Evolutionary conservation across 1,139 yeast species (phyloP), one percentile per base, ranked within the genome.

Genomic region (Protomyces arabidopsidicola): DNA sequence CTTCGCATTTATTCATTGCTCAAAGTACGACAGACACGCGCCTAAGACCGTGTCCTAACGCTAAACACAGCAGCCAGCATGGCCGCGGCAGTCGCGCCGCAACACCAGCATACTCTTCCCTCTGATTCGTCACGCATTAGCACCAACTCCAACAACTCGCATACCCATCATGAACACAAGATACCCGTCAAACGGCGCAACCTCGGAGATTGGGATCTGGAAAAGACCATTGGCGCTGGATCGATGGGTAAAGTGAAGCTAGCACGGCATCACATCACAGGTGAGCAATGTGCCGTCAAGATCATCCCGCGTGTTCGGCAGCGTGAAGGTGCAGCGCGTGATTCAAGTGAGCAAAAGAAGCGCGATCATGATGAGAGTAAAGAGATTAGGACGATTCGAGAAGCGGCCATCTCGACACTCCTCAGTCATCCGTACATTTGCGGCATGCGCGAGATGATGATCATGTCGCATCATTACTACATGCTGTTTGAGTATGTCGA

Each of bases 201-300:
- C 6, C 65, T 93, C 64, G 99, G 98, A 18, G 97, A 95, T 70
- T 93, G 98, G 98, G 95, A 89, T 71, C 91, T 93, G 70, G 82
- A 90, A 66, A 90, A 90, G 74, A 90, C 97, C 0, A 89, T 93
- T 58, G 99, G 99, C 59, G 97, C 98, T 3, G 98, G 99, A 2
- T 89, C 97, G 0, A 93, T 95, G 98, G 99, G 99, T 65, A 95
- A 93, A 75, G 99, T 93, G 60, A 95, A 95, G 75, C 79, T 93
- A 55, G 98, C 98, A 1, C 87, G 84, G 71, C 96, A 91, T 76
- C 83, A 88, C 68, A 75, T 84, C 50, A 89, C 97, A 0, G 83
- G 83, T 63, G 97, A 90, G 72, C 80, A 88, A 34, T 69, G 66
- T 3, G 71, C 81, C 2, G 78, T 78, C 65, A 78, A 78, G 68